Percentiles rank a stretch among this genome's conserved stretches.
phyloP scores from a whole-genome alignment of 192 early-diverging fungal genomes.

The Gigaspora rosea region DNA sequence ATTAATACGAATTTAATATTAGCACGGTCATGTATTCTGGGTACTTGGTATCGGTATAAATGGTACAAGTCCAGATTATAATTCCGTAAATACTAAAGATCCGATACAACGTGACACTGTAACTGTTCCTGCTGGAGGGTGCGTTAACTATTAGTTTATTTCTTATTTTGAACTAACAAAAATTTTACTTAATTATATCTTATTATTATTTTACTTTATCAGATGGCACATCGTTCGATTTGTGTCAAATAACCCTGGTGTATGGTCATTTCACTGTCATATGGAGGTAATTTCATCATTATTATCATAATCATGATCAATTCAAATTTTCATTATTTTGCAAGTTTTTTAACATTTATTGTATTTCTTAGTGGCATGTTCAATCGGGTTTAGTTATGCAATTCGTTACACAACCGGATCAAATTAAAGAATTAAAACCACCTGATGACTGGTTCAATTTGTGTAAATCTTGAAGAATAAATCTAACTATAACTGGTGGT shows the following conservation, averaged over 20 bases:
- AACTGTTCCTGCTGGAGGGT: conserved; percentile 39
- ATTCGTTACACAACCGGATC: conserved; percentile 41
- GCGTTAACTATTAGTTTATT: neutral
- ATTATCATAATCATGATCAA: neutral
- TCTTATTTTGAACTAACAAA: too few species aligned
- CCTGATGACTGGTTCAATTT: neutral
- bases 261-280: conserved; percentile 50
- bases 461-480: too few species aligned
- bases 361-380: conserved; percentile 48
- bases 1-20: conserved; percentile 8
- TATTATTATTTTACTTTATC: neutral
- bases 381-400: conserved; percentile 48
- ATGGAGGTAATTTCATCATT: conserved; percentile 28
- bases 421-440: conserved; percentile 38
- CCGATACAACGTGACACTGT: conserved; percentile 44
- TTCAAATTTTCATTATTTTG: neutral
- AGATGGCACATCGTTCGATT: conserved; percentile 42
- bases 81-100: conserved; percentile 34
- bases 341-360: neutral
- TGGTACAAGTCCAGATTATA: conserved; percentile 38
- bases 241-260: conserved; percentile 48
- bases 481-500: too few species aligned
- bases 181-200: neutral
- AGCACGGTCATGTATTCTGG: conserved; percentile 51
- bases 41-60: conserved; percentile 42